Evolutionary conservation across 306 rosid genomes (phyloP).

Genomic region (Malus fusca): DNA sequence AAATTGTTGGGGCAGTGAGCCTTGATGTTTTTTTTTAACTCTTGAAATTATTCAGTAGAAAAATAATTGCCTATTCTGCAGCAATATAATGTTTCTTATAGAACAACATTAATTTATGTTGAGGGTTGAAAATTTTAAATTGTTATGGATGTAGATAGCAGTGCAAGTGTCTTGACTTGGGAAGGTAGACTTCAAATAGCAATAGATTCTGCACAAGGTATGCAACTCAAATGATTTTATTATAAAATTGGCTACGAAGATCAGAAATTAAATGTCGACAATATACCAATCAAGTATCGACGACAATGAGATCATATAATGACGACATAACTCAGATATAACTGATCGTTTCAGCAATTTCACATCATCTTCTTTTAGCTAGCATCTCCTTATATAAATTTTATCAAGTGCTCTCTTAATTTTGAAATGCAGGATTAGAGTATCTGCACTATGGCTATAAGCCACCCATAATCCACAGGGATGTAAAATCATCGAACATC

Average conservation of each 20-base stretch:
- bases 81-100: not conserved
- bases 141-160: not conserved
- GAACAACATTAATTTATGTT: too few species aligned
- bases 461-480: slow-evolving; percentile 35
- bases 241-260: too few species aligned
- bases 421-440: slow-evolving; percentile 3
- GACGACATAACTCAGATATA: too few species aligned
- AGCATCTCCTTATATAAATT: too few species aligned
- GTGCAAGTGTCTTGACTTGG: slow-evolving; percentile 18
- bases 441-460: slow-evolving; percentile 18
- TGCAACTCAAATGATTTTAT: not conserved
- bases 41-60: too few species aligned
- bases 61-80: too few species aligned
- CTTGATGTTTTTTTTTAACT: too few species aligned
- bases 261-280: too few species aligned
- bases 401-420: not conserved
- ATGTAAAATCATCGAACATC: slow-evolving; percentile 46
- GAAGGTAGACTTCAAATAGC: slow-evolving; percentile 32
- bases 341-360: not conserved
- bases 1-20: too few species aligned
- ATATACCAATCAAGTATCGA: too few species aligned
- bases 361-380: not conserved
- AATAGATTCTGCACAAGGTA: slow-evolving; percentile 33
- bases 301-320: too few species aligned
- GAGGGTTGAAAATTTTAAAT: too few species aligned